Evolutionary conservation across 139 green algal species (phyloP), one percentile per base, ranked within the genome.

Genomic region (Monoraphidium neglectum): DNA sequence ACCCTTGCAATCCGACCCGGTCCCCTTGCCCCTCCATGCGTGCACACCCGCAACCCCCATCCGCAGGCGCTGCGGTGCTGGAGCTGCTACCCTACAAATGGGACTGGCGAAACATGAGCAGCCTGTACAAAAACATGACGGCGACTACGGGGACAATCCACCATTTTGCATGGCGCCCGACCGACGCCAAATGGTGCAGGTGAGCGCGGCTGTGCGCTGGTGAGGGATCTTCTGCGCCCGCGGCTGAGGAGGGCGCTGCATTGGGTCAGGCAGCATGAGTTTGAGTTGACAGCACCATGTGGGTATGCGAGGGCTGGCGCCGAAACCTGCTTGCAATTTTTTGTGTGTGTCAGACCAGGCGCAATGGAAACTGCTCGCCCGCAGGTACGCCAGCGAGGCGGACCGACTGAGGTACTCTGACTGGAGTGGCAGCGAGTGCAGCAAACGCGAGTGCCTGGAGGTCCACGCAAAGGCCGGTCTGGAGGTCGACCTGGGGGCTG

Each of bases 11-110:
- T n/a, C n/a, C n/a, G n/a, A n/a, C n/a, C n/a, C n/a, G n/a, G n/a
- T n/a, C n/a, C n/a, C n/a, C n/a, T n/a, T n/a, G n/a, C n/a, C n/a
- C n/a, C n/a, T n/a, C n/a, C n/a, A n/a, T n/a, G n/a, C n/a, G n/a
- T n/a, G n/a, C n/a, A n/a, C n/a, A n/a, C n/a, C n/a, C n/a, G n/a
- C n/a, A n/a, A n/a, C n/a, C n/a, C n/a, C n/a, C n/a, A n/a, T n/a
- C 24, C 61, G 21, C 77, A 87, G 88, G 89, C 40, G 83, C 89
- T 4, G 70, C 84, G n/a, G 85, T 96, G 69, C 61, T 96, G 32
- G 92, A 97, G 84, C 74, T 96, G 76, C 80, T 97, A 83, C 90
- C 92, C 0, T 95, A 93, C 87, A 96, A 96, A 70, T 97, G 92
- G 89, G 85, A 97, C 56, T 95, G 88, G 88, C 76, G 77, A 8